Conservation (phyloP, 129 eudicot genomes). For the Tanacetum coccineum region DNA sequence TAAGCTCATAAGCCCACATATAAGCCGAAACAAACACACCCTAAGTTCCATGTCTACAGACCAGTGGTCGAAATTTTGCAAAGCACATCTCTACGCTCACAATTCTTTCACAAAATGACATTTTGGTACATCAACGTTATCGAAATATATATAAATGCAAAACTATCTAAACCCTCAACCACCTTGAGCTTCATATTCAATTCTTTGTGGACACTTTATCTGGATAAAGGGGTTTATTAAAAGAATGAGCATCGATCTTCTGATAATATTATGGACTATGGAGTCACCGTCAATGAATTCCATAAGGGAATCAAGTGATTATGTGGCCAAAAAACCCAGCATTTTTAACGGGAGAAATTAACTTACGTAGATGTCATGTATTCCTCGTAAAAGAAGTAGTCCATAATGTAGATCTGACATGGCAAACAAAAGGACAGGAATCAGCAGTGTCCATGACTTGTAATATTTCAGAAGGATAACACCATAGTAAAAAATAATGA, state of each 20-base stretch:
- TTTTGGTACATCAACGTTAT: no score
- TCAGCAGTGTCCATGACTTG: conserved; percentile 14
- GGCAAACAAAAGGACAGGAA: conserved; percentile 14
- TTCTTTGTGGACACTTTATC: conserved; percentile 8
- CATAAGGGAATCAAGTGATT: neutral
- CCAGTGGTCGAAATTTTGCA: no score
- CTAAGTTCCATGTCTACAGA: no score
- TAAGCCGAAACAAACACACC: no score
- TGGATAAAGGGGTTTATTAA: no score
- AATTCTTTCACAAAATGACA: no score
- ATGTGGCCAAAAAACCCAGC: conserved; percentile 13
- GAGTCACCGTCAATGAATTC: neutral
- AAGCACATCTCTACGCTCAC: no score
- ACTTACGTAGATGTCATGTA: conserved; percentile 99
- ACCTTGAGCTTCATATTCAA: no score
- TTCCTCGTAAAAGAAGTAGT: conserved; percentile 84
- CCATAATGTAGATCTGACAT: conserved; percentile 79
- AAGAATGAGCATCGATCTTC: conserved; percentile 1
- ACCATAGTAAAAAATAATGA: conserved; percentile 17
- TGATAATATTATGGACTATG: neutral
- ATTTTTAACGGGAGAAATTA: conserved; percentile 5
- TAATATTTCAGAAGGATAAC: conserved; percentile 19
- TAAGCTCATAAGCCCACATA: no score
- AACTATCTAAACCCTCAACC: no score
- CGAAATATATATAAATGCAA: no score